Percentiles rank a stretch among this genome's conserved stretches.
phyloP scores from a whole-genome alignment of 176 grass and related monocot species.

The Ananas comosus region DNA sequence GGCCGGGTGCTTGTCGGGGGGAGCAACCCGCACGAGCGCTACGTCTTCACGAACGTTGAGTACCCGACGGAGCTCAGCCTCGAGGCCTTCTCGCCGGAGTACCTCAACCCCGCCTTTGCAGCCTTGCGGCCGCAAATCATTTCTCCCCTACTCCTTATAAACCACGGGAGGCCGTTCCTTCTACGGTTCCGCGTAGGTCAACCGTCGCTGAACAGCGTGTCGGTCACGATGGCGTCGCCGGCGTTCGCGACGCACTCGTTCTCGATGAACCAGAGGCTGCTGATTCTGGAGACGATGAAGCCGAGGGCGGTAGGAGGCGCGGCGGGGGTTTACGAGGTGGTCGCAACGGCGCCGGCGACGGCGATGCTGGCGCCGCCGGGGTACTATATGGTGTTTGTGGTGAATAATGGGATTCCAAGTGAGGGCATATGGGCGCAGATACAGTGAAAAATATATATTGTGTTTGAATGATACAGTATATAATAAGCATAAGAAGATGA shows the following conservation, averaged over 20 bases:
- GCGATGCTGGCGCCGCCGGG: constrained; percentile 49
- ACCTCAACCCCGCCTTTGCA: constrained; percentile 39
- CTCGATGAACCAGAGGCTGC: not conserved
- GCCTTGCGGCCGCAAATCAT: constrained; percentile 33
- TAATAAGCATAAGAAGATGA: too few relatives aligned
- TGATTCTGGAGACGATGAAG: not conserved
- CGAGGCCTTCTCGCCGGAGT: constrained; percentile 67
- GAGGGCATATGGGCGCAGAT: constrained; percentile 62
- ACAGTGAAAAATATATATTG: constrained; percentile 12
- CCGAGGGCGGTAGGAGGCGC: not conserved
- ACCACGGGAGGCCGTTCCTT: constrained; percentile 22
- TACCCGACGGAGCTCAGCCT: constrained; percentile 81
- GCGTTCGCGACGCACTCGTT: not conserved
- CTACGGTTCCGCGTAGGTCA: not conserved
- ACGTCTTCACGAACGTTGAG: constrained; percentile 57
- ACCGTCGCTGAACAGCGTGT: not conserved
- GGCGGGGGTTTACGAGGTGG: not conserved
- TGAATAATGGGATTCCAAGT: constrained; percentile 58
- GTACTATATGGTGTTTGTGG: constrained; percentile 81
- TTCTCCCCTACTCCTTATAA: constrained; percentile 17
- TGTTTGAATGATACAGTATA: too few relatives aligned
- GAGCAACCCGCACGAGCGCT: constrained; percentile 72
- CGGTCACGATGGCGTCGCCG: not conserved
- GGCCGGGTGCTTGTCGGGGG: constrained; percentile 67
- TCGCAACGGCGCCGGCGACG: not conserved